Evolutionary conservation across 2,329 filamentous ascomycete genomes (phyloP), one percentile per base, ranked within the genome.

Genomic region (Lachnum nothofagi): DNA sequence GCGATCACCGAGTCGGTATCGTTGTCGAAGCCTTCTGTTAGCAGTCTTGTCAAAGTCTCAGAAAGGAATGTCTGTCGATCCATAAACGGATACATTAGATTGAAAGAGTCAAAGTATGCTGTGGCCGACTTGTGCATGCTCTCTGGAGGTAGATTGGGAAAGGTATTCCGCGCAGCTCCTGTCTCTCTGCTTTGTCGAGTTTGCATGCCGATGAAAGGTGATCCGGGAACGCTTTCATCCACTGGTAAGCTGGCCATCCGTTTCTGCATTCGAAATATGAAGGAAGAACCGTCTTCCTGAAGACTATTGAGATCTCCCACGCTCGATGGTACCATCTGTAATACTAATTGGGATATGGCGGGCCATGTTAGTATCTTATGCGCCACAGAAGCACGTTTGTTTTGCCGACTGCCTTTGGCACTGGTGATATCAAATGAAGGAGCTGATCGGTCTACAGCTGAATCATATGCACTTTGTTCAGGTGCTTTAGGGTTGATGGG

Each of bases 101-200:
- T 82, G 64, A 79, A 79, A 1, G 72, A 76, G 56, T 79, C 74
- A 59, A 83, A 83, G 58, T 79, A 83, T 0, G 72, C 70, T 42
- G 75, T 76, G 49, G 72, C 71, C 31, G 79, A 67, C 20, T 68
- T 66, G 49, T 74, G 70, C 65, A 82, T 75, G 2, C 68, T 67
- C 5, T 78, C 74, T 61, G 72, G 72, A 10, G 68, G 70, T 41
- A 81, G 58, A 4, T 59, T 60, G 2, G 61, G 60, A 49, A 65
- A 65, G 1, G 53, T 62, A 29, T 51, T 48, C 43, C 63, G 54
- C 9, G 54, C 38, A 10, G 53, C 63, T 14, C 62, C 61, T 22
- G 54, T 16, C 6, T 37, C 53, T 46, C 63, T 57, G 12, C 55
- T 58, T 40, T 60, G 63, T 45, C 58, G 57, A 10, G 59, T 59